Conservation (phyloP, 164 flowering plant species). For the Vitis amurensis region DNA sequence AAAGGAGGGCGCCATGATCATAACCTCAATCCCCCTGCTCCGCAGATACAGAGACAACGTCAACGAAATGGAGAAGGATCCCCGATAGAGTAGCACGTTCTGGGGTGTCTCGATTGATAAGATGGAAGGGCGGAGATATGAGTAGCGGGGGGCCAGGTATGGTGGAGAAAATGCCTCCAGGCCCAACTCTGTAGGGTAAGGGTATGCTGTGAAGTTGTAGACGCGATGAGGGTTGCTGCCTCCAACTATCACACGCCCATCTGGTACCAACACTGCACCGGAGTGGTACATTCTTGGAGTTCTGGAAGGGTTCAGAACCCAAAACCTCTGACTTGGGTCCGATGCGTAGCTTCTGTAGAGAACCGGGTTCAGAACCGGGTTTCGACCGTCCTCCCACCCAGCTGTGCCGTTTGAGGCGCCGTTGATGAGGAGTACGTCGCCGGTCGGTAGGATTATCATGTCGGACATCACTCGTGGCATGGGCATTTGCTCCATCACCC, state of each 20-base stretch:
- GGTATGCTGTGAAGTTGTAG: conserved; percentile 55
- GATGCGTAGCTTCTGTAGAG: conserved; percentile 38
- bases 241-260: conserved; percentile 82
- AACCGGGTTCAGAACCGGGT: conserved; percentile 65
- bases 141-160: conserved; percentile 34
- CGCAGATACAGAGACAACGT: conserved; percentile 18
- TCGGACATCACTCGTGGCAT: conserved; percentile 81
- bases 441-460: conserved; percentile 68
- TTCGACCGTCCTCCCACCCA: conserved; percentile 69
- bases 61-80: conserved; percentile 39
- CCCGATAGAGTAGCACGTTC: conserved; percentile 28
- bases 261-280: conserved; percentile 57
- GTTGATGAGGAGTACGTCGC: conserved; percentile 64
- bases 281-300: conserved; percentile 86
- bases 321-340: conserved; percentile 41
- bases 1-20: conserved; percentile 70
- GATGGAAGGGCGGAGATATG: conserved; percentile 44
- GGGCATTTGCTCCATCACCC: conserved; percentile 84
- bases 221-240: conserved; percentile 80
- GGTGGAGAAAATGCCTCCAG: conserved; percentile 70
- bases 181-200: conserved; percentile 76
- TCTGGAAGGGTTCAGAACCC: conserved; percentile 39
- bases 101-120: conserved; percentile 25
- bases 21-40: conserved; percentile 32
- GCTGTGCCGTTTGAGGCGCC: conserved; percentile 80